Evolutionary conservation across 306 rosid species (phyloP), one percentile per base, ranked within the genome.

Genomic region (Arachis stenosperma): DNA sequence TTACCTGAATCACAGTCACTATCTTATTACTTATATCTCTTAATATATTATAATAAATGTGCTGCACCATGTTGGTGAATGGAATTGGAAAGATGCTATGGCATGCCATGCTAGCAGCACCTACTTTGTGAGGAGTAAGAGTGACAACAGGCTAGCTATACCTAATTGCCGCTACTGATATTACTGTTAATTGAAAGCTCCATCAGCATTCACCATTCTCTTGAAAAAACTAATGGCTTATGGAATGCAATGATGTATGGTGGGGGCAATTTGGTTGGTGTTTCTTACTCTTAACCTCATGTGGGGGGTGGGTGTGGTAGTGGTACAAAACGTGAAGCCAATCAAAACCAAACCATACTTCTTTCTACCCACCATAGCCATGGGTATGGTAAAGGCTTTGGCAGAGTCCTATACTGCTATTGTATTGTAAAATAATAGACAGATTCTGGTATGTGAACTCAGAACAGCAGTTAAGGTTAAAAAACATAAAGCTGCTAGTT

Each of bases 71-170:
- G 70, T 56, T 73, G 74, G 37, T 71, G 57, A 51, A 73, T 73
- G 76, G 84, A 78, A 82, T 54, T 55, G 58, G 67, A 77, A 77
- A 79, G 81, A 79, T 79, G 29, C 57, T 22, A 22, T 22, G 27
- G 27, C 27, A 14, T 77, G 29, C 57, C 57, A 14, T 77, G 37
- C 80, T 83, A 75, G 81, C 81, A 55, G 69, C 76, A 82, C 89
- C 90, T 74, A 87, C 84, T 79, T 76, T 83, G 87, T 77, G 78
- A 83, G 77, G 88, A 83, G 68, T 74, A 41, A 65, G 55, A 41
- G 86, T 78, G 79, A 69, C 82, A 81, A 76, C 60, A 71, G 37
- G 81, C 86, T 65, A 75, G 79, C 87, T 71, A 68, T 33, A 33
- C 79, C 78, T 69, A 61, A 78, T 85, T 82, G 73, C 80, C 73